phyloP scores from a whole-genome alignment of 2,329 filamentous ascomycete species.

The Penicillium sp. region DNA sequence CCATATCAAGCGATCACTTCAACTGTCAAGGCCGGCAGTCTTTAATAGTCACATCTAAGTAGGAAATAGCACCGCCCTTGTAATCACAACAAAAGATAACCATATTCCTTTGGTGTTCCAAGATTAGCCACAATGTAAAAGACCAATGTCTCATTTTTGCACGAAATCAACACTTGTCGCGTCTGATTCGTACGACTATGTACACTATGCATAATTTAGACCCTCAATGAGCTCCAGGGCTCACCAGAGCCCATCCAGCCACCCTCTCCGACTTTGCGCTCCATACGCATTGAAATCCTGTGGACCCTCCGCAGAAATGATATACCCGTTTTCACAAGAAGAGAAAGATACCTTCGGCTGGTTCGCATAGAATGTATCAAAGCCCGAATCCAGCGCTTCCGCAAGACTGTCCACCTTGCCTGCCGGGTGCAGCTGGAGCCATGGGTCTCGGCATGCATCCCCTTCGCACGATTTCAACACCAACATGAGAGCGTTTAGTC shows the following conservation, averaged over 20 bases:
- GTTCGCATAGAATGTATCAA: constrained; percentile 56
- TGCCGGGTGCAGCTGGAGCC: constrained; percentile 58
- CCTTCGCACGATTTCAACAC: constrained; percentile 64
- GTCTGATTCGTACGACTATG: no score
- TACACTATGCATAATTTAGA: not conserved
- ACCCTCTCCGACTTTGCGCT: constrained; percentile 11
- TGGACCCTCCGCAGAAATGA: constrained; percentile 58
- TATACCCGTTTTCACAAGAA: constrained; percentile 59
- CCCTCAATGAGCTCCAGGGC: not conserved
- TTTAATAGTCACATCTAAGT: no score
- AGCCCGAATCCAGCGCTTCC: constrained; percentile 52
- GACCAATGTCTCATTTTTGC: not conserved
- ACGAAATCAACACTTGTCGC: not conserved
- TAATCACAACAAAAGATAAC: not conserved
- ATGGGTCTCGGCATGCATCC: constrained; percentile 56
- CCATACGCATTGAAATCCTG: constrained; percentile 35
- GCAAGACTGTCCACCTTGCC: constrained; percentile 54
- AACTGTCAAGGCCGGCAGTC: no score
- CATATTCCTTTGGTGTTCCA: not conserved
- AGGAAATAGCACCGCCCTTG: no score
- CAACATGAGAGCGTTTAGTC: constrained; percentile 61
- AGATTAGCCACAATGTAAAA: not conserved
- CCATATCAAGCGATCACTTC: constrained; percentile 8
- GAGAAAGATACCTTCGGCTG: constrained; percentile 55
- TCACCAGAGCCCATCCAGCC: constrained; percentile 2